Percentiles rank a stretch among this genome's conserved stretches.
Conservation (phyloP, 2,329 filamentous ascomycete genomes). For the Botrytis porri region DNA sequence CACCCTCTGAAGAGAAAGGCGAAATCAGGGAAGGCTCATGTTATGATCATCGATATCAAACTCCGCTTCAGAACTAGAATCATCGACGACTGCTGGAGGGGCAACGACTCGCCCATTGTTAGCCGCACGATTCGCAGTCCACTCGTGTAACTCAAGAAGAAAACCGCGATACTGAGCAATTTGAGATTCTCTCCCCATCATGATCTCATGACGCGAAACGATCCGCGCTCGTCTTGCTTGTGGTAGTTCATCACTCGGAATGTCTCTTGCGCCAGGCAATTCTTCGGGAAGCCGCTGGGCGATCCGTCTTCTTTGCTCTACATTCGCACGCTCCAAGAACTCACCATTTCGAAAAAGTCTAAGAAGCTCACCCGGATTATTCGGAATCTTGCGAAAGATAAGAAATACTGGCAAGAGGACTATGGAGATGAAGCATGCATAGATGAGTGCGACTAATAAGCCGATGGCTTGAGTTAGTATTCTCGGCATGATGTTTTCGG, state of each 20-base stretch:
- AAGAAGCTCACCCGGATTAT: neutral
- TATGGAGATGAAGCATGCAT: neutral
- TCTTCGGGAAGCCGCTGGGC: too few relatives aligned
- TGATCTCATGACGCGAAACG: neutral
- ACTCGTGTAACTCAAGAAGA: neutral
- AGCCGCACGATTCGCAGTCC: too few relatives aligned
- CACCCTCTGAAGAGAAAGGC: neutral
- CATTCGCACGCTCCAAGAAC: too few relatives aligned
- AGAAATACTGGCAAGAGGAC: neutral
- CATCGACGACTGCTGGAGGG: neutral
- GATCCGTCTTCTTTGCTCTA: too few relatives aligned
- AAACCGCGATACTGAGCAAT: neutral
- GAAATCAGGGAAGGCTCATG: neutral
- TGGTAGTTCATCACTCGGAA: neutral
- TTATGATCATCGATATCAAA: neutral
- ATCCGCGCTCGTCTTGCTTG: neutral
- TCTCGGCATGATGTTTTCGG: neutral
- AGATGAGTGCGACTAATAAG: neutral
- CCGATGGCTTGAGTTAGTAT: fast-evolving
- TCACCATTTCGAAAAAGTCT: too few relatives aligned
- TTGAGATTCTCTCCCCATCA: neutral
- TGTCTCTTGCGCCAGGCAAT: neutral
- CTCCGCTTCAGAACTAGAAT: neutral
- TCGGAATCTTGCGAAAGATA: fast-evolving
- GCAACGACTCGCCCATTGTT: neutral